Evolutionary conservation across 2,329 filamentous ascomycete species (phyloP), one percentile per base, ranked within the genome.

Genomic region (Epichloe amarillans): DNA sequence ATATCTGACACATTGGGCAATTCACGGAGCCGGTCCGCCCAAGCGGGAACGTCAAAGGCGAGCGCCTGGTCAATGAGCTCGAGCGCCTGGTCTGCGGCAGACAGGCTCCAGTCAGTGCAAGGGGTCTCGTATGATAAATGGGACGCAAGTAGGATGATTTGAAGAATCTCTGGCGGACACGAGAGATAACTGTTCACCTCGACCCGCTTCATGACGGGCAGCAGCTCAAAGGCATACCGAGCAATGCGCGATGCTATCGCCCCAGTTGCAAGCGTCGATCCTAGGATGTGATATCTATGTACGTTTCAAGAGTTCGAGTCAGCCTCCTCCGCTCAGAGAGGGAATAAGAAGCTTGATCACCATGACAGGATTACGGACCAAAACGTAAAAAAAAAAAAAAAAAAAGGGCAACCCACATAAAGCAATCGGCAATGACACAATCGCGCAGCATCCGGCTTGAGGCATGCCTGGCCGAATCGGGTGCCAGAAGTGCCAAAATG

Each of bases 371-470:
- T 30, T 11, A 4, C 3, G 39, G 19, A 26, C 36, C 35, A 46
- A 15, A 6, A n/a, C 33, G 43, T 8, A n/a, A 4, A 15, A 33
- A 3, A 36, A 26, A 8, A 15, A 15, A 2, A 37, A 36, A 36
- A 19, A 23, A 6, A 1, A 21, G 23, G 14, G 46, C 33, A n/a
- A 64, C 69, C 61, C 61, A 70, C 69, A 71, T 71, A 59, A 72
- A 69, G 52, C 69, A 73, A 55, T 75, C 72, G 17, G 73, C 72
- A 41, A 72, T 66, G 49, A 75, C 66, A 47, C 68, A 72, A 56
- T 75, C 72, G 41, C 68, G 66, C 49, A 71, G 55, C 58, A 66
- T 61, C 52, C 61, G 60, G 57, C 60, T 68, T 30, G 62, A 62
- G 47, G 60, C 57, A 45, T 58, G 61, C 43, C 54, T 54, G 3